Base-by-base conservation (phyloP, 83 land plant genomes). In the Thuja plicata region DNA sequence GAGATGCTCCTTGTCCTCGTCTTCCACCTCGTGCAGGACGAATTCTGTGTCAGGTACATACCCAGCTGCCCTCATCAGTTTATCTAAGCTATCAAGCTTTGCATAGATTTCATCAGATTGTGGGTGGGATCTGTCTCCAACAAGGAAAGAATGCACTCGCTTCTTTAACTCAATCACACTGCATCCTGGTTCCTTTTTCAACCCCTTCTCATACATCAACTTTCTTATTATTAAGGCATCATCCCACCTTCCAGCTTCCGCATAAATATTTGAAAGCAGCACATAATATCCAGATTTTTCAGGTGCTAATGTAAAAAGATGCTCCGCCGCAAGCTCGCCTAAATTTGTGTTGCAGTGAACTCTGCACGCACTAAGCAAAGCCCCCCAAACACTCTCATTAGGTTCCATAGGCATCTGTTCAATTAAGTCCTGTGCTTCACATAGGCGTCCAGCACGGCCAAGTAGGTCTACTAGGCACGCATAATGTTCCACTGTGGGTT, bases 391-490 rank as follows among this genome's bases (percentile, higher is more conserved):
- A 81, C 91, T 84, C 45, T 91, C 95, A 54, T 88, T 90, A 16
- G 95, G 95, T 43, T 87, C 89, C 43, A 92, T 15, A 52, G 92
- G 88, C 95, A 93, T 93, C 83, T 83, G 52, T 43, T 86, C 86
- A 43, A 93, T 89, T 30, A 90, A 89, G 27, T 78, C 66, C 37
- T 88, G 89, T 3, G 94, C 94, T 82, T 93, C 94, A 0, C 88
- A 86, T 40, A 93, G 38, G 62, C 45, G 35, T 4, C 92, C 94
- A 15, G 90, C 88, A 30, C 94, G 90, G 40, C 94, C 94, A n/a
- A 93, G 84, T 7, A 93, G 91, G 79, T 93, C 94, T 19, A 93
- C 94, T 92, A 93, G 88, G 88, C 94, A 93, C 34, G 90, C 88
- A 87, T 78, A 93, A 70, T 93, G 94, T 55, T 93, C 92, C 82